phyloP scores from a whole-genome alignment of 2,329 filamentous ascomycete species.

The Pseudopithomyces maydicus region DNA sequence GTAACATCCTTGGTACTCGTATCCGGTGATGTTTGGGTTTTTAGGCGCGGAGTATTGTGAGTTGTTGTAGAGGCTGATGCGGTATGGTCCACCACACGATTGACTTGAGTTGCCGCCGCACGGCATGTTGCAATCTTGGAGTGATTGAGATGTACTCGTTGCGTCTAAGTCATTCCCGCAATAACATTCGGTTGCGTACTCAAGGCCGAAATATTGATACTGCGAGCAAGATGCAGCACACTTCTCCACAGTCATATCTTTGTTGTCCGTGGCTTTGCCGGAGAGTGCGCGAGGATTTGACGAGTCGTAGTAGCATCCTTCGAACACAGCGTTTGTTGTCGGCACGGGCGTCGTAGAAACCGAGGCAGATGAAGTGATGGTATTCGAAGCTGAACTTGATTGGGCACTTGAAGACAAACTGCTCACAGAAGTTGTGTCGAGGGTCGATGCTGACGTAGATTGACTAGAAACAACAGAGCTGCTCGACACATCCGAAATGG shows the following conservation, averaged over 20 bases:
- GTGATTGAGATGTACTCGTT: conserved; percentile 13
- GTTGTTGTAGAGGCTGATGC: conserved; percentile 44
- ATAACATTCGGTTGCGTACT: conserved; percentile 27
- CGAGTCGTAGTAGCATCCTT: conserved; percentile 30
- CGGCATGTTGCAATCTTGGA: conserved; percentile 28
- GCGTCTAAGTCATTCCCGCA: conserved; percentile 23
- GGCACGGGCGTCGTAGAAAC: background rate
- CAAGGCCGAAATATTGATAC: conserved; percentile 29
- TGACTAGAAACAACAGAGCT: background rate
- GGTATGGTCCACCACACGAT: conserved; percentile 23
- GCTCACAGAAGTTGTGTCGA: background rate
- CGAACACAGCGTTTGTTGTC: conserved; percentile 15
- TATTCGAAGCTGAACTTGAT: background rate
- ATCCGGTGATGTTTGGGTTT: conserved; percentile 23
- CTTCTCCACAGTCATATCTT: conserved; percentile 26
- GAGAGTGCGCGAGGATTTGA: conserved; percentile 19
- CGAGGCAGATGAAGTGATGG: conserved; percentile 11
- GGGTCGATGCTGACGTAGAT: background rate
- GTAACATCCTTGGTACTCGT: conserved; percentile 48
- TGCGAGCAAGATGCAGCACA: conserved; percentile 25
- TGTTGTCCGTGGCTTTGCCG: conserved; percentile 11
- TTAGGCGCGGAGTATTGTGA: conserved; percentile 36
- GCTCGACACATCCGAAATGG: background rate
- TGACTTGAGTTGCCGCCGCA: conserved; percentile 24
- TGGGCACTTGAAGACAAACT: background rate